Conservation (phyloP, 2,329 filamentous ascomycete species). For the Westerdykella ornata region DNA sequence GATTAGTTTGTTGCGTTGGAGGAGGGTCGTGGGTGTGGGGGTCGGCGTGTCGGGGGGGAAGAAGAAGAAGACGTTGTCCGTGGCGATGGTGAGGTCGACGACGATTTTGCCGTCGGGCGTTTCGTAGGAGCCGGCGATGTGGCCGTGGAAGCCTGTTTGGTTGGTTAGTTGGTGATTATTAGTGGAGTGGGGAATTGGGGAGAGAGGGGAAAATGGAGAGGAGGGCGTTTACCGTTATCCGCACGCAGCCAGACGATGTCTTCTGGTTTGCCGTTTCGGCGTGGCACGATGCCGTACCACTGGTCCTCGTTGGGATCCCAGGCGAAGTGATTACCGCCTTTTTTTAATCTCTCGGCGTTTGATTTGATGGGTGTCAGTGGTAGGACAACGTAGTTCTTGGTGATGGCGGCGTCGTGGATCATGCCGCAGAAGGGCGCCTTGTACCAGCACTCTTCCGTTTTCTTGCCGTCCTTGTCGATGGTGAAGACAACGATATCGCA, state of each 20-base stretch:
- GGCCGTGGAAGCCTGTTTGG: constrained; percentile 35
- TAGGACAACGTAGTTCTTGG: constrained; percentile 36
- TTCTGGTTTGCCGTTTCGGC: constrained; percentile 45
- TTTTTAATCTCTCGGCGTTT: constrained; percentile 31
- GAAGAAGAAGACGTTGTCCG: constrained; percentile 41
- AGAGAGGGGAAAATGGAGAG: background rate
- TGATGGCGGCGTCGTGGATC: constrained; percentile 39
- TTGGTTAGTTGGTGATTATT: background rate
- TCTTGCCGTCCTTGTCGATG: constrained; percentile 34
- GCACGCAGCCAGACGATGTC: constrained; percentile 50
- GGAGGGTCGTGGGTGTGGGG: constrained; percentile 29
- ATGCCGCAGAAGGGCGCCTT: constrained; percentile 36
- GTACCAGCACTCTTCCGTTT: constrained; percentile 39
- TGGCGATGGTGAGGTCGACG: constrained; percentile 36
- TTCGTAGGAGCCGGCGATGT: constrained; percentile 42
- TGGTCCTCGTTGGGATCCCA: constrained; percentile 49
- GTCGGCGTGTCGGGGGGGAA: constrained; percentile 35
- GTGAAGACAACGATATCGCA: constrained; percentile 39
- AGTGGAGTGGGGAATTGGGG: constrained; percentile 1
- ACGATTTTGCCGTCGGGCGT: constrained; percentile 33
- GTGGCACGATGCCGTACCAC: constrained; percentile 50
- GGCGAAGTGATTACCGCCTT: constrained; percentile 38
- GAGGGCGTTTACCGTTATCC: constrained; percentile 42
- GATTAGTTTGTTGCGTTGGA: constrained; percentile 39
- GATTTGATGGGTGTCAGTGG: constrained; percentile 37